These are phyloP conservation scores for Pinus tabuliformis DNA, from an alignment of 75 land plant genomes.

Conservation along the genomic window DNA sequence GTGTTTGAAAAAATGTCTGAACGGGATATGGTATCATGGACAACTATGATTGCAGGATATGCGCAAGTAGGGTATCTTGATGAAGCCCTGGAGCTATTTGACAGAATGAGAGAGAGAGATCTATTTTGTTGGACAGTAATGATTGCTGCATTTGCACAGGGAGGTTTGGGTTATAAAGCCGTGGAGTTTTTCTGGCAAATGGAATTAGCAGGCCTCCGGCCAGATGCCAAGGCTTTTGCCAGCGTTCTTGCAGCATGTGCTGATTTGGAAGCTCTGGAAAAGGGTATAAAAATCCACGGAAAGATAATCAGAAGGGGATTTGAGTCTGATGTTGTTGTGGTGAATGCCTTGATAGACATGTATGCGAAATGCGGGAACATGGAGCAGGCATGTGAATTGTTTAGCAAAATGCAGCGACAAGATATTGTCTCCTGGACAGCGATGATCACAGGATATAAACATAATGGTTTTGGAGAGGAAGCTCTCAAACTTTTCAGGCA, in stretches of 20 bases:
- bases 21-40: not conserved
- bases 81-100: not conserved
- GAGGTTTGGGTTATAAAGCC: not conserved
- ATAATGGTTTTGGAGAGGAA: constrained; percentile 18
- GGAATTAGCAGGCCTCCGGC: constrained; percentile 1
- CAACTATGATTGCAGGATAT: not conserved
- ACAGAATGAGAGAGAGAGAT: constrained; percentile 1
- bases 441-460: constrained; percentile 44
- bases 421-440: constrained; percentile 39
- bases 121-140: not conserved
- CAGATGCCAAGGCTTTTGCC: constrained; percentile 46
- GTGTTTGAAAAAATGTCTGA: not conserved
- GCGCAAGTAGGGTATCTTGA: not conserved
- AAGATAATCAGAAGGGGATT: constrained; percentile 24
- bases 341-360: constrained; percentile 46
- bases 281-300: constrained; percentile 52
- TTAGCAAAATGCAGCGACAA: constrained; percentile 32
- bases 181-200: not conserved
- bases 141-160: not conserved
- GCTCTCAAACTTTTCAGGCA: constrained; percentile 12
- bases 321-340: constrained; percentile 19
- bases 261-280: constrained; percentile 28
- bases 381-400: constrained; percentile 29
- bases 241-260: constrained; percentile 64
- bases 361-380: constrained; percentile 5